Percentiles rank a stretch among this genome's conserved stretches.
These are phyloP conservation scores for Penicillium vulpinum DNA, from an alignment of 2,329 filamentous ascomycete species.

Conservation along the genomic window DNA sequence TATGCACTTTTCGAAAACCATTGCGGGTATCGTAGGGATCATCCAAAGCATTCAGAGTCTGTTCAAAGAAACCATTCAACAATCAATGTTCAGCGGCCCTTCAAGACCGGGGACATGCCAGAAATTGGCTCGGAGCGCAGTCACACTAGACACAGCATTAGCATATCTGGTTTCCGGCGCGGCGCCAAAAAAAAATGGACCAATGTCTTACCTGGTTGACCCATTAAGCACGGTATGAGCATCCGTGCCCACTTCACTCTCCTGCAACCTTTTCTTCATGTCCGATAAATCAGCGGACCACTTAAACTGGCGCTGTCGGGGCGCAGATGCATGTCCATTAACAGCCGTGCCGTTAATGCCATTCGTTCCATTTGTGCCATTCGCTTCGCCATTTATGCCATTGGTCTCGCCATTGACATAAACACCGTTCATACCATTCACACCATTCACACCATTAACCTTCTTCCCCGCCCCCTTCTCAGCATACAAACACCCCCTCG, in stretches of 20 bases:
- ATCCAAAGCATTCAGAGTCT: slow-evolving; percentile 49
- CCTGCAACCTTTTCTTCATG: slow-evolving; percentile 78
- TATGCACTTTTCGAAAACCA: slow-evolving; percentile 18
- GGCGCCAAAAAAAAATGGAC: background rate
- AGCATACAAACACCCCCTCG: slow-evolving; percentile 72
- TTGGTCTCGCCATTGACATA: slow-evolving; percentile 5
- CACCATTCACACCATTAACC: slow-evolving; percentile 42
- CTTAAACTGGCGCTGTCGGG: slow-evolving; percentile 80
- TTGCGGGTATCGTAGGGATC: slow-evolving; percentile 27
- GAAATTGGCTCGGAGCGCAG: slow-evolving; percentile 85
- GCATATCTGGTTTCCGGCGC: background rate
- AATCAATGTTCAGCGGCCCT: slow-evolving; percentile 64
- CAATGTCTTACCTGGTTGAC: slow-evolving; percentile 66
- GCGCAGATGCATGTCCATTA: slow-evolving; percentile 3
- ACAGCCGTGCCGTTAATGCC: background rate
- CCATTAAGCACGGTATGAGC: slow-evolving; percentile 86
- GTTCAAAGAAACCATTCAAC: slow-evolving; percentile 41
- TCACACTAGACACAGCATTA: slow-evolving; percentile 62
- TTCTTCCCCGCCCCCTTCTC: slow-evolving; percentile 59
- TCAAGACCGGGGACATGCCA: slow-evolving; percentile 69
- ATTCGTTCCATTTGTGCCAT: slow-evolving; percentile 11
- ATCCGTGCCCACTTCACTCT: slow-evolving; percentile 75
- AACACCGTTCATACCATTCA: slow-evolving; percentile 13
- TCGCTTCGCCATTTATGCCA: slow-evolving; percentile 1
- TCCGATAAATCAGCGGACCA: slow-evolving; percentile 83